Base-by-base conservation (phyloP, 192 early-diverging fungal genomes). In the Dissophora ornata region DNA sequence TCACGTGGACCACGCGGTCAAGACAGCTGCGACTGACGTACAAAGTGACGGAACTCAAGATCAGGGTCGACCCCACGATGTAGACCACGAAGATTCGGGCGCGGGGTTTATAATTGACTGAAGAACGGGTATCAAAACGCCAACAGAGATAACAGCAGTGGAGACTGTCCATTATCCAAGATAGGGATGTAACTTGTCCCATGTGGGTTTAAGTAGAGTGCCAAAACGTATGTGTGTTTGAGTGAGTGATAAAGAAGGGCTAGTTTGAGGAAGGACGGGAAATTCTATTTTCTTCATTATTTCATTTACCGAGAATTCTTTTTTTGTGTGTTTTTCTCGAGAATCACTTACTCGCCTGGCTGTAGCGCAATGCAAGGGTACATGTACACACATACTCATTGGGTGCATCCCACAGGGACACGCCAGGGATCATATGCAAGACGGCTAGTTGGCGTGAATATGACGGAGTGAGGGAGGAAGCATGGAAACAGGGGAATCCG, bases 291-390 rank as follows among this genome's bases (percentile, higher is more conserved):
- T 18, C 18, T n/a, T 45, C 4, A 4, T n/a, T 10, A 67, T 67
- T 55, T 61, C 68, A 62, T 62, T 77, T 67, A 61, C 73, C 59
- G 64, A 67, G 65, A 24, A 60, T 46, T 54, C 57, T n/a, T n/a
- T n/a, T n/a, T n/a, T n/a, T n/a, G n/a, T n/a, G n/a, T n/a, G 32
- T 2, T 33, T 19, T 34, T 25, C 40, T 48, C 32, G 33, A 61
- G 5, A 49, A 7, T 52, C 28, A 2, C 30, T 29, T 3, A 13
- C 13, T 30, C 25, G 4, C 29, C 32, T 2, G 30, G 49, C 26
- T 51, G 36, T 15, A 25, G 38, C 4, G 7, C 25, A 38, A 38
- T 5, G 19, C 12, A 55, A n/a, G n/a, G n/a, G n/a, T n/a, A n/a
- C n/a, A n/a, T n/a, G n/a, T n/a, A n/a, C n/a, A n/a, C n/a, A n/a